Evolutionary conservation across 2,329 filamentous ascomycete genomes (phyloP), one percentile per base, ranked within the genome.

Genomic region (Ophiostoma himal-ulmi): DNA sequence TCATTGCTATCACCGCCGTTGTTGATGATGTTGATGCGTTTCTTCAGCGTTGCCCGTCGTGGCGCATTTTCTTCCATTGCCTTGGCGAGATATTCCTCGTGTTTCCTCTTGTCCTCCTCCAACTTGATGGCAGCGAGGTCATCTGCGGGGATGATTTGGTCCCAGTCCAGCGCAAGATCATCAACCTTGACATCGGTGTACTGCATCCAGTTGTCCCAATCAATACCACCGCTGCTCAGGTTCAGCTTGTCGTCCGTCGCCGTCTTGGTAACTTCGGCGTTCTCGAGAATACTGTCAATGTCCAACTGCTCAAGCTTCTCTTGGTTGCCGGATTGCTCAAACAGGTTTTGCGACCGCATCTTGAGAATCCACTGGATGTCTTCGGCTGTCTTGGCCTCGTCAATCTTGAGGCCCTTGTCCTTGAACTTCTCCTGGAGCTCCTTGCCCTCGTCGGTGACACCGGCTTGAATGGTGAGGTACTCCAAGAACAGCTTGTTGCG

Each of bases 161-260:
- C 95, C 95, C 95, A 99, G 75, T 96, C 93, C 36, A 98, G 88
- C 74, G 83, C 82, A 67, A 88, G 82, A 68, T 88, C 86, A 71
- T 98, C 92, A 34, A 98, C 91, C 81, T 98, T 98, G 79, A 98
- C 94, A 79, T 99, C 95, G 0, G 95, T 97, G 77, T 97, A 96
- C 77, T 98, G 93, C 82, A 99, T 89, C 79, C 98, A 99, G 73
- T 97, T 96, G 78, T 97, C 94, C 81, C 95, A 88, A 75, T 88
- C 86, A 67, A 88, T 88, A 70, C 86, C 95, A 77, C 95, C 96
- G 77, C 94, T 95, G 71, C 94, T 96, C 62, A 96, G 91, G 71
- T 88, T 88, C 78, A 98, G 93, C 77, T 94, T 93, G 79, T 97
- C 93, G 30, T 94, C 91, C 70, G 97, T 91, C 79, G 97, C 94